Base-by-base conservation (phyloP, 2,329 filamentous ascomycete species). In the Cordyceps sp. region DNA sequence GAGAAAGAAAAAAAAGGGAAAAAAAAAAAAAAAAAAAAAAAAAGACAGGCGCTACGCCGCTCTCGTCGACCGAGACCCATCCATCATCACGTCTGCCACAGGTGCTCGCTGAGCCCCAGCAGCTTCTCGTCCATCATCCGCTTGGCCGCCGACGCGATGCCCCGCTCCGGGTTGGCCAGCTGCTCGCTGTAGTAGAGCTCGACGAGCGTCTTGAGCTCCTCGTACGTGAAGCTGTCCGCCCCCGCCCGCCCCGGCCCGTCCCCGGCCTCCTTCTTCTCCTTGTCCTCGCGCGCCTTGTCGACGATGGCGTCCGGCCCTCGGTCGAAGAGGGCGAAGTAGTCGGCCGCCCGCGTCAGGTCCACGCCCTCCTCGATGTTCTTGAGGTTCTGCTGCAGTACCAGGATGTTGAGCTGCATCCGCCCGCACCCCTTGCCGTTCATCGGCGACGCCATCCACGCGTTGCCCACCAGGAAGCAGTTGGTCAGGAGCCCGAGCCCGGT, bases 371-470 rank as follows among this genome's bases (percentile, higher is more conserved):
- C 84, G 33, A 98, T 77, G 42, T 93, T 93, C 60, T 93, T 93
- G 34, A 98, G 71, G 46, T 93, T 94, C 51, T 98, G 90, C 56
- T 96, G 88, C 32, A 98, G 62, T 26, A 98, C 90, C 17, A 94
- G 67, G 30, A 94, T 84, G 51, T 98, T 93, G 46, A 96, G 72
- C 51, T 85, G 78, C 72, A 98, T 85, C 24, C 85, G 72, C n/a
- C 76, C 73, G 37, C 78, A 82, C 26, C 90, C 90, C 44, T 79
- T 72, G 24, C 58, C 61, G 52, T 98, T 94, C 75, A 98, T 88
- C 7, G 78, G 75, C 31, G 75, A 73, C 28, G 88, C 79, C 47
- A 71, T 69, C 14, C 66, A 60, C 2, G 76, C 73, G 39, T 80
- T 80, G 37, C 73, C 62, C 24, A 94, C 73, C 3, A 96, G 73